Conservation (phyloP, 2,329 filamentous ascomycete genomes). For the Paraphaeosphaeria sporulosa region DNA sequence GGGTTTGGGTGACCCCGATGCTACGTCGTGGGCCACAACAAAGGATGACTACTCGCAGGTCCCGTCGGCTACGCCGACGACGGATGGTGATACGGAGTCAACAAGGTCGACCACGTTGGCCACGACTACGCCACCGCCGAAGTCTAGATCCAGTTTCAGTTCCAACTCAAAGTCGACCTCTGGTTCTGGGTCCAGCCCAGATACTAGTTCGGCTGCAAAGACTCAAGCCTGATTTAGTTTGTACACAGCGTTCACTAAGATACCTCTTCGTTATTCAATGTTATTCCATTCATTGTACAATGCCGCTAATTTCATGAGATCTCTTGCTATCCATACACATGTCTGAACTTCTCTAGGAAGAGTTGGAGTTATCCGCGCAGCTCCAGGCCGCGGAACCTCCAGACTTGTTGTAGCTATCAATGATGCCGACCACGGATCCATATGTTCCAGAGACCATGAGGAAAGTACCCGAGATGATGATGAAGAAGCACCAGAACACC, state of each 20-base stretch:
- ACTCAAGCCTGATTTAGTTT: neutral
- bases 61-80: neutral
- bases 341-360: conserved; percentile 5
- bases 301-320: neutral
- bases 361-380: conserved; percentile 37
- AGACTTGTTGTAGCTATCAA: conserved; percentile 32
- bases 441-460: conserved; percentile 36
- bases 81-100: neutral
- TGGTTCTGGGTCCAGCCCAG: neutral
- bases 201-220: neutral
- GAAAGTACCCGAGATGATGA: conserved; percentile 32
- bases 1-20: neutral
- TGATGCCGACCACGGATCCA: conserved; percentile 35
- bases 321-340: neutral
- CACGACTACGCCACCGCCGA: neutral
- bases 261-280: neutral
- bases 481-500: conserved; percentile 34
- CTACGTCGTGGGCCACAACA: neutral
- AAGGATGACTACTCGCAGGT: neutral
- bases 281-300: conserved; percentile 3
- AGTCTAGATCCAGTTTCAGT: neutral
- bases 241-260: neutral
- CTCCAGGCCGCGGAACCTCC: conserved; percentile 34
- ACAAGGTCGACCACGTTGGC: neutral
- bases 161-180: neutral